These are phyloP conservation scores for Ogataea neopini DNA, from an alignment of 805 yeast genomes.

Conservation along the genomic window DNA sequence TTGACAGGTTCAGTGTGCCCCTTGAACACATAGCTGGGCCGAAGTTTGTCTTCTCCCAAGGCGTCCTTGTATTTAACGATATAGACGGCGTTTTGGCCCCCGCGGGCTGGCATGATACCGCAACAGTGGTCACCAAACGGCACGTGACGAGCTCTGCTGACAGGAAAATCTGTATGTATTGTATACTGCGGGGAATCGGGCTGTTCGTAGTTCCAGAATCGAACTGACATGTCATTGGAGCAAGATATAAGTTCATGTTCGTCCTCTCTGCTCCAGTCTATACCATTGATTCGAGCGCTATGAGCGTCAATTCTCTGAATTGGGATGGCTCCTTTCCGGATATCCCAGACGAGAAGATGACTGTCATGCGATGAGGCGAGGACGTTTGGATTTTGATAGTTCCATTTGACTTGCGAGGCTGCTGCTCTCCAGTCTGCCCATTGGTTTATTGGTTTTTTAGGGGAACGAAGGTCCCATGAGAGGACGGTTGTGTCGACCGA, in stretches of 20 bases:
- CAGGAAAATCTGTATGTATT: conserved; percentile 76
- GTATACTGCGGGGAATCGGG: conserved; percentile 52
- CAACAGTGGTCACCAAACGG: conserved; percentile 87
- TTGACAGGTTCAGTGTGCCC: conserved; percentile 86
- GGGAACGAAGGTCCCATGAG: conserved; percentile 89
- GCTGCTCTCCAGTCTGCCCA: conserved; percentile 97
- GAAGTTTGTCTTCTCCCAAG: conserved; percentile 39
- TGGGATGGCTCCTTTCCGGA: conserved; percentile 79
- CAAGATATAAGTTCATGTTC: conserved; percentile 71
- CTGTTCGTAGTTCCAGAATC: conserved; percentile 70
- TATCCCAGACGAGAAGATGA: conserved; percentile 83
- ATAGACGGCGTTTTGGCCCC: conserved; percentile 69
- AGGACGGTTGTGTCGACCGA: conserved; percentile 86
- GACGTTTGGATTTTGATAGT: conserved; percentile 68
- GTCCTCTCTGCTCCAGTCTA: conserved; percentile 71
- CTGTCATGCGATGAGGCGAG: conserved; percentile 87
- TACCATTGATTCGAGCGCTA: conserved; percentile 81
- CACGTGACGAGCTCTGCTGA: conserved; percentile 81
- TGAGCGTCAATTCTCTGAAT: conserved; percentile 71
- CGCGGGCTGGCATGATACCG: conserved; percentile 87
- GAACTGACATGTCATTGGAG: conserved; percentile 83
- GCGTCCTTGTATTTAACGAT: conserved; percentile 51
- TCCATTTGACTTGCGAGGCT: conserved; percentile 96
- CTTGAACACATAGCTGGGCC: conserved; percentile 61
- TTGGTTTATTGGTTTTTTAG: conserved; percentile 66